Conservation (phyloP, 2,329 filamentous ascomycete genomes). For the Plectosphaerella sp. region DNA sequence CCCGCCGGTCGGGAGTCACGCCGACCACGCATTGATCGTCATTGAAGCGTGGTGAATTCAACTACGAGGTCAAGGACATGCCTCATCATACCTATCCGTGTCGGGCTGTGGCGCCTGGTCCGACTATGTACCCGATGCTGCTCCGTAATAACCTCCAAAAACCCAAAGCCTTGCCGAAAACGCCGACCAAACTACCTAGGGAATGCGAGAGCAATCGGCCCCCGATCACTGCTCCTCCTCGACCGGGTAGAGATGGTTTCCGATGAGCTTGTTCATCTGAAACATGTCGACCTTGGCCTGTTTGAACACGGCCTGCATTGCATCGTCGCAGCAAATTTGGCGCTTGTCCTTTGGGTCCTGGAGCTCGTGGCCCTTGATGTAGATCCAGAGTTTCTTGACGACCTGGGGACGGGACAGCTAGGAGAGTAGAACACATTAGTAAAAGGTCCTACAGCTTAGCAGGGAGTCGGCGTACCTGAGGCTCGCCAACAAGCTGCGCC, state of each 20-base stretch:
- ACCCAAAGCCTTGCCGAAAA: too few relatives aligned
- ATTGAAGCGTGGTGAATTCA: too few relatives aligned
- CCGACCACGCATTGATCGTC: not conserved
- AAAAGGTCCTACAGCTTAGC: not conserved
- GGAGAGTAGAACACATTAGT: not conserved
- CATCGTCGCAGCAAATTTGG: conserved; percentile 88
- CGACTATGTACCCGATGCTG: too few relatives aligned
- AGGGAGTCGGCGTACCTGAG: conserved; percentile 41
- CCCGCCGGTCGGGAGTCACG: not conserved
- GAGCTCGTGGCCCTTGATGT: conserved; percentile 83
- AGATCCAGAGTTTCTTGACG: conserved; percentile 93
- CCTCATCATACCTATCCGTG: too few relatives aligned
- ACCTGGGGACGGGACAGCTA: conserved; percentile 91
- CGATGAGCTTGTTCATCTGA: conserved; percentile 96
- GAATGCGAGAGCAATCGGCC: too few relatives aligned
- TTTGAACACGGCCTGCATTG: conserved; percentile 89
- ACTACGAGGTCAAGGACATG: too few relatives aligned
- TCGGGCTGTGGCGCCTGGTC: too few relatives aligned
- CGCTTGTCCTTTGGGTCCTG: conserved; percentile 91
- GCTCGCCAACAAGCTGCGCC: conserved; percentile 65
- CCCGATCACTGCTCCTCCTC: conserved; percentile 53
- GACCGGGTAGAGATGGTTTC: conserved; percentile 80
- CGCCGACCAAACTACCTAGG: too few relatives aligned
- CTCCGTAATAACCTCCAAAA: too few relatives aligned
- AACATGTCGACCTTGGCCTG: conserved; percentile 94